phyloP scores from a whole-genome alignment of 345 rosid genomes.

The Abelmoschus esculentus region DNA sequence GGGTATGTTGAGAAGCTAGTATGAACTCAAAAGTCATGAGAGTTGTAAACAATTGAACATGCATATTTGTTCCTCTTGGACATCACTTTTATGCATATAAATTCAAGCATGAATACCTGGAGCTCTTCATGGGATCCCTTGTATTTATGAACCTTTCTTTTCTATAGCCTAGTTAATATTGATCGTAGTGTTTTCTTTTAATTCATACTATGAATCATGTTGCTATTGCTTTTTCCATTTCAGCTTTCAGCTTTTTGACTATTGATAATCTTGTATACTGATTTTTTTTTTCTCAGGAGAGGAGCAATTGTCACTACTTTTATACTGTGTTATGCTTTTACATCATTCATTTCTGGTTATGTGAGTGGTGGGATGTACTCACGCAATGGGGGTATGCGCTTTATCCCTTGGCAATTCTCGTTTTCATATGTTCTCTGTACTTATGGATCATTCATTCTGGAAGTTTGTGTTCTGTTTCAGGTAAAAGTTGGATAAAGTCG shows the following conservation, averaged over 20 bases:
- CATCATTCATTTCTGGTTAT: constrained; percentile 93
- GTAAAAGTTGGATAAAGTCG: constrained; percentile 88
- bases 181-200: background rate
- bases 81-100: background rate
- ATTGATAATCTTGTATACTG: background rate
- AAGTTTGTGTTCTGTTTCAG: constrained; percentile 27
- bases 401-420: background rate
- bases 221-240: background rate
- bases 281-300: constrained; percentile 56
- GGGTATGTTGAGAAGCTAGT: constrained; percentile 50
- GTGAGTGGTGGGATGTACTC: constrained; percentile 99
- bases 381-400: constrained; percentile 76
- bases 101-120: background rate
- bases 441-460: background rate
- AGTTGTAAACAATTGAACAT: background rate
- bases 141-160: background rate
- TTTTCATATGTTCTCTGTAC: background rate
- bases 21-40: background rate
- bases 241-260: background rate
- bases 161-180: background rate
- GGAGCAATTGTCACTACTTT: constrained; percentile 98
- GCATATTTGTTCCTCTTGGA: background rate
- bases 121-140: background rate
- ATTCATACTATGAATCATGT: background rate
- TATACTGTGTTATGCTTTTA: constrained; percentile 91